Evolutionary conservation across 116 monocot genomes (phyloP).

Genomic region (Zostera marina): DNA sequence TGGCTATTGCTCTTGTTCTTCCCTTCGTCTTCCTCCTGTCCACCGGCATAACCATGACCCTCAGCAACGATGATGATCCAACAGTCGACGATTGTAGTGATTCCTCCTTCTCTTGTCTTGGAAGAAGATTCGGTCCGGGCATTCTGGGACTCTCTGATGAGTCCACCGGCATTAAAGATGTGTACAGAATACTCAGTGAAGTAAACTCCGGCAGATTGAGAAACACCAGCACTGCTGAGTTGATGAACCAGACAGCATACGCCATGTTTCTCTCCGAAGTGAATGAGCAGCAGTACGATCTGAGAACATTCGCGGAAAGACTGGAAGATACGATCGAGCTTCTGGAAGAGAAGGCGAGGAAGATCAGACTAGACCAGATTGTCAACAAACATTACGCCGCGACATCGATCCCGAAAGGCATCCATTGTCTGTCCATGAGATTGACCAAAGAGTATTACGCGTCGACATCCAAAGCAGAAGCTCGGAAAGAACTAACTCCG

Average conservation of each 20-base stretch:
- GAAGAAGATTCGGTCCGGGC: constrained; percentile 37
- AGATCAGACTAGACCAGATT: constrained; percentile 54
- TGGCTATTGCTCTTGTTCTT: constrained; percentile 52
- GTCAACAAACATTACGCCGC: constrained; percentile 85
- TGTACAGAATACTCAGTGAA: constrained; percentile 48
- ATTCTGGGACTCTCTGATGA: constrained; percentile 29
- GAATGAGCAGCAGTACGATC: constrained; percentile 74
- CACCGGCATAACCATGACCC: constrained; percentile 37
- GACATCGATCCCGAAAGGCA: constrained; percentile 72
- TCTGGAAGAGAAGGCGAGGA: constrained; percentile 48
- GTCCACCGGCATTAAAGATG: constrained; percentile 49
- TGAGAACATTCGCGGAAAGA: constrained; percentile 55
- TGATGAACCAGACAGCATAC: constrained; percentile 53
- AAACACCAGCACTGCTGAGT: constrained; percentile 17
- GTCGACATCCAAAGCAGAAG: constrained; percentile 51
- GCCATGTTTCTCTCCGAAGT: constrained; percentile 52
- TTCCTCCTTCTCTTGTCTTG: constrained; percentile 53
- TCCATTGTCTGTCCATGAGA: constrained; percentile 72
- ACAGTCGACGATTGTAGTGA: too few relatives aligned
- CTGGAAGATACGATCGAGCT: constrained; percentile 53
- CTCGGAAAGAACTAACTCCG: constrained; percentile 63
- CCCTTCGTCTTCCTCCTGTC: constrained; percentile 84
- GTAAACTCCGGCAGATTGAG: constrained; percentile 45
- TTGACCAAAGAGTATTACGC: constrained; percentile 65
- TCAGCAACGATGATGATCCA: constrained; percentile 48